Evolutionary conservation across 2,329 filamentous ascomycete species (phyloP).

Genomic region (Cercospora sp.): DNA sequence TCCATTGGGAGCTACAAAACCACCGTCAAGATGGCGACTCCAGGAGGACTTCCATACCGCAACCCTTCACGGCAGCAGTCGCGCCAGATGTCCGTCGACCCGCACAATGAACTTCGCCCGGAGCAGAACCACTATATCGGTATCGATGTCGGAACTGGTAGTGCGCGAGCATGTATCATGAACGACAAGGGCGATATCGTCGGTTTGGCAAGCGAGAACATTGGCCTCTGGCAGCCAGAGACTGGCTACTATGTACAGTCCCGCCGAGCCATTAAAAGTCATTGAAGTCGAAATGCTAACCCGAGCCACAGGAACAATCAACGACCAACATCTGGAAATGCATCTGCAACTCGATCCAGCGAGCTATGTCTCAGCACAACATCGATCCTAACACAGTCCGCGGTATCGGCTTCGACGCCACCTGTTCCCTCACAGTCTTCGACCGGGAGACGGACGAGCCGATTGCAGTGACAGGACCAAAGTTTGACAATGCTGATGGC

Average conservation of each 20-base stretch:
- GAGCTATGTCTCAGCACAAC: constrained; percentile 77
- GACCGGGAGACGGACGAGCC: constrained; percentile 86
- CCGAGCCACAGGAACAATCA: constrained; percentile 76
- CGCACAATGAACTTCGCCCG: constrained; percentile 59
- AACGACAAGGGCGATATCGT: constrained; percentile 87
- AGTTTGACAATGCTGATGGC: constrained; percentile 72
- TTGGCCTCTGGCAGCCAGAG: constrained; percentile 56
- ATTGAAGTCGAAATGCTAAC: not conserved
- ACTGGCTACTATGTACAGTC: constrained; percentile 55
- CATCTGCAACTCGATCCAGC: constrained; percentile 85
- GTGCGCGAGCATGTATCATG: constrained; percentile 93
- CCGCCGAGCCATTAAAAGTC: not conserved
- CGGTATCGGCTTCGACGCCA: constrained; percentile 96
- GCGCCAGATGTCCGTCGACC: constrained; percentile 52
- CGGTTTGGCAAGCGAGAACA: constrained; percentile 55
- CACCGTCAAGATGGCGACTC: constrained; percentile 13
- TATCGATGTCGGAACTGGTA: constrained; percentile 95
- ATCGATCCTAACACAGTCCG: constrained; percentile 74
- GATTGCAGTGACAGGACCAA: constrained; percentile 82
- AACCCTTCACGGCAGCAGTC: constrained; percentile 43
- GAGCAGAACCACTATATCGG: constrained; percentile 70
- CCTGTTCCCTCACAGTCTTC: constrained; percentile 95
- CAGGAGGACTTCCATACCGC: constrained; percentile 36
- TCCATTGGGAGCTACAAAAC: constrained; percentile 2
- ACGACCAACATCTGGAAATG: constrained; percentile 95